Evolutionary conservation across 2,329 filamentous ascomycete genomes (phyloP).

Genomic region (Penicillium frequentans): DNA sequence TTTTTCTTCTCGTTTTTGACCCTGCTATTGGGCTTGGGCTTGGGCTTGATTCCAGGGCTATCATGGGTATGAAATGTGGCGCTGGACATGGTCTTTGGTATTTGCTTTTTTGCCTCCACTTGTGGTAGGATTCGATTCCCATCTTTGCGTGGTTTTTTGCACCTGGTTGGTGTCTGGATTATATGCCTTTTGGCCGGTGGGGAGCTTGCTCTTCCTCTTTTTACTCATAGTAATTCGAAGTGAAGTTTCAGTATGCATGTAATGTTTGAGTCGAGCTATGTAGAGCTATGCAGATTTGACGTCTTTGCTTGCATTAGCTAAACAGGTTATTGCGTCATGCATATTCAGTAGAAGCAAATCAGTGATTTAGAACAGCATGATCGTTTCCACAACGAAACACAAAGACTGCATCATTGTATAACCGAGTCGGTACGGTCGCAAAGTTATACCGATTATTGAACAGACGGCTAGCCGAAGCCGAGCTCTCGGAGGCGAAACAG

Average conservation of each 20-base stretch:
- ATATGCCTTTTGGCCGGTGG: neutral
- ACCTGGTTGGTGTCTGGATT: slow-evolving; percentile 8
- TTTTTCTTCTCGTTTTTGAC: neutral
- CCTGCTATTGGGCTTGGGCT: neutral
- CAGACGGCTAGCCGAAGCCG: neutral
- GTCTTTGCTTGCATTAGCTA: neutral
- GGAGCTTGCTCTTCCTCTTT: neutral
- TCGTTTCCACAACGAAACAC: neutral
- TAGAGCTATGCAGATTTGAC: neutral
- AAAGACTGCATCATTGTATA: neutral
- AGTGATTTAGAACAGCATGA: neutral
- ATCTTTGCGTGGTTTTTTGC: slow-evolving; percentile 2
- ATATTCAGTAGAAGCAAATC: neutral
- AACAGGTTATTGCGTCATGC: neutral
- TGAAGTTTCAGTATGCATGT: neutral
- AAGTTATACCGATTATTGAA: neutral
- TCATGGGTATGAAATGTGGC: slow-evolving; percentile 8
- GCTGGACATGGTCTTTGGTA: slow-evolving; percentile 3
- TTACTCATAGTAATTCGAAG: neutral
- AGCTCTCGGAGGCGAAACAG: neutral
- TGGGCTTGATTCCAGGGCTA: neutral
- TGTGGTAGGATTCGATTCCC: slow-evolving; percentile 8
- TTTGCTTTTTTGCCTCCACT: neutral
- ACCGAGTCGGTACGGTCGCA: neutral
- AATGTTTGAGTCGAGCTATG: neutral